Base-by-base conservation (phyloP, 805 yeast genomes). In the Candida patagonica region DNA sequence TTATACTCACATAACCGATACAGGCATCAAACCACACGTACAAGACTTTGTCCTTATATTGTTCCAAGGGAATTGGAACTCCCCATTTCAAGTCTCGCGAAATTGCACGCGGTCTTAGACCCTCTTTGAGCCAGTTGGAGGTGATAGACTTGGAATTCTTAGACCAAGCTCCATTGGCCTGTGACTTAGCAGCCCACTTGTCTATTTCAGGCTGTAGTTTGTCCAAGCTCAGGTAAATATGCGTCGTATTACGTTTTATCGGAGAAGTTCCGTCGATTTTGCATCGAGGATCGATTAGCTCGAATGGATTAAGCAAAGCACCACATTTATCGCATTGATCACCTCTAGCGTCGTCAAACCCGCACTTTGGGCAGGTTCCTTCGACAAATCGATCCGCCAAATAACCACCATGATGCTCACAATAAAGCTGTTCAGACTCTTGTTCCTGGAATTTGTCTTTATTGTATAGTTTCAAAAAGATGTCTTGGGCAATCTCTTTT, bases 261-360 rank as follows among this genome's bases (percentile, higher is more conserved):
- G 99, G 99, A 8, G 80, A 69, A 34, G 86, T 72, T 51, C 76
- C 73, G 57, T 92, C 98, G 45, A 92, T 65, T 65, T 92, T 89
- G 75, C 99, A 92, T 53, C 95, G 83, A 41, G 99, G 97, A 48
- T 88, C 74, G 49, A 89, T 79, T 60, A 92, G 74, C 63, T 92
- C 97, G 55, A 87, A 81, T 37, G 98, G 95, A 60, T 89, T 83
- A 52, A 92, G 70, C 49, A 92, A 70, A 44, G 67, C 65, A 49
- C 98, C 99, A 70, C 99, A 92, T 55, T 80, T 80, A 63, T 92
- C 99, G 73, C 99, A 92, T 69, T 92, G 99, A 63, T 92, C 99
- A 53, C 99, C 99, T 63, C 98, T 78, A 24, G 99, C 99, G 60
- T 92, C 98, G 47, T 83, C 95, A 59, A 87, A 92, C 33, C 70